These are phyloP conservation scores for Mrakia gelida DNA, from an alignment of 768 basidiomycete genomes.

Conservation along the genomic window DNA sequence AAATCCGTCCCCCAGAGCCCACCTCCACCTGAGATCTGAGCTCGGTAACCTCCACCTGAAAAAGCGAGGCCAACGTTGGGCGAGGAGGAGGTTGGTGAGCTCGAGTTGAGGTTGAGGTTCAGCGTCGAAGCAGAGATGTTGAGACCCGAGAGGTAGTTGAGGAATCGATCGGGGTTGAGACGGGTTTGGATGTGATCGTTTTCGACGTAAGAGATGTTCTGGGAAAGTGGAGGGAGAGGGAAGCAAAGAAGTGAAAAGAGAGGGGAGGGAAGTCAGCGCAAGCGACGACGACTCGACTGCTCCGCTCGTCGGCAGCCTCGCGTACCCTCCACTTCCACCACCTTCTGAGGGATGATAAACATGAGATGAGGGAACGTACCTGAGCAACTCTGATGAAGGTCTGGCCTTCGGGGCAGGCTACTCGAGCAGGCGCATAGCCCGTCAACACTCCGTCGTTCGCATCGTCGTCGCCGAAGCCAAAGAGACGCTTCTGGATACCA, in stretches of 20 bases:
- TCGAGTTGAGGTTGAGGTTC: constrained; percentile 29
- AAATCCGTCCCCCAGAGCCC: constrained; percentile 19
- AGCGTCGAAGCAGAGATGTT: constrained; percentile 24
- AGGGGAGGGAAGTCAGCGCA: not conserved
- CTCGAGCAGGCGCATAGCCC: not conserved
- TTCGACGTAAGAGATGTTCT: constrained; percentile 21
- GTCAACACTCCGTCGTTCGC: not conserved
- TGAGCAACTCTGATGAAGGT: not conserved
- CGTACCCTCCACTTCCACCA: too few relatives aligned
- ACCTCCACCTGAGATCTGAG: constrained; percentile 24
- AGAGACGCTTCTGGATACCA: not conserved
- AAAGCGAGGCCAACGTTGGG: constrained; percentile 26
- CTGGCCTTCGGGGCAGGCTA: not conserved
- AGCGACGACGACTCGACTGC: not conserved
- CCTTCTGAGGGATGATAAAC: not conserved
- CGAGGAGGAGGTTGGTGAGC: constrained; percentile 13
- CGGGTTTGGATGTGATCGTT: constrained; percentile 23
- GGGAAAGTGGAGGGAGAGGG: not conserved
- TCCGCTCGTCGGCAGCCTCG: not conserved
- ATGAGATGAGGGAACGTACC: not conserved
- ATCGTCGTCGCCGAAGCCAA: constrained; percentile 21
- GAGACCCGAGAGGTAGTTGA: constrained; percentile 27
- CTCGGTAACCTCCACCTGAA: constrained; percentile 31
- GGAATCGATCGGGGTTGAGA: constrained; percentile 26
- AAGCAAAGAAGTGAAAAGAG: not conserved